Base-by-base conservation (phyloP, 202 grass and related monocot genomes). In the Schoenoplectus tabernaemontani region DNA sequence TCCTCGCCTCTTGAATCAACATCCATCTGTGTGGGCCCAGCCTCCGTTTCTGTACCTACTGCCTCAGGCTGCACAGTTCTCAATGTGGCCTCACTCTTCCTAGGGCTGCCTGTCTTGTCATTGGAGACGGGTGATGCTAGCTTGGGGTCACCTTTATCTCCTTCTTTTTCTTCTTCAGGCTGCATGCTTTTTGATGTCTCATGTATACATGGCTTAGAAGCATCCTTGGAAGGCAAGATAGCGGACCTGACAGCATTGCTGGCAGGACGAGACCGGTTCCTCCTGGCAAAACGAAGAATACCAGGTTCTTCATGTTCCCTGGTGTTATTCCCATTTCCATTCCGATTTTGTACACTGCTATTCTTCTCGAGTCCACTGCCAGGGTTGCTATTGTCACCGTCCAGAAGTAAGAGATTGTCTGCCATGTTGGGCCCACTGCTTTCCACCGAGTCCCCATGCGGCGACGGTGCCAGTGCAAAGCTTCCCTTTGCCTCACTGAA, bases 371-470 rank as follows among this genome's bases (percentile, higher is more conserved):
- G 90, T 23, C 86, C 86, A 51, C 78, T 84, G 53, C 81, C 84
- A 82, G 81, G 65, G 38, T 89, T 99, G 81, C 61, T 91, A 57
- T 87, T 91, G 71, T 96, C 92, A 84, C 85, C 88, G 89, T 99
- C 88, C 65, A 96, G 86, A 82, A 99, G 89, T 81, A 85, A 91
- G 64, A 93, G 70, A 91, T 96, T 99, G 85, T 99, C 96, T 3
- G 83, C 95, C 68, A 87, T 99, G 75, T 95, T 93, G 74, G 85
- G 83, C 79, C 83, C 90, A 85, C 87, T 89, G 81, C 96, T 99
- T 91, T 96, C 96, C 64, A 96, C 83, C 4, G 92, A 99, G 84
- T 99, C 96, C 30, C 90, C 96, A 87, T 89, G 90, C 17, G 96
- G 92, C 22, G 96, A 99, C 19, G 90, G 82, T 80, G 83, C 88